Evolutionary conservation across 148 eudicot genomes (phyloP).

Genomic region (Drosera capensis): DNA sequence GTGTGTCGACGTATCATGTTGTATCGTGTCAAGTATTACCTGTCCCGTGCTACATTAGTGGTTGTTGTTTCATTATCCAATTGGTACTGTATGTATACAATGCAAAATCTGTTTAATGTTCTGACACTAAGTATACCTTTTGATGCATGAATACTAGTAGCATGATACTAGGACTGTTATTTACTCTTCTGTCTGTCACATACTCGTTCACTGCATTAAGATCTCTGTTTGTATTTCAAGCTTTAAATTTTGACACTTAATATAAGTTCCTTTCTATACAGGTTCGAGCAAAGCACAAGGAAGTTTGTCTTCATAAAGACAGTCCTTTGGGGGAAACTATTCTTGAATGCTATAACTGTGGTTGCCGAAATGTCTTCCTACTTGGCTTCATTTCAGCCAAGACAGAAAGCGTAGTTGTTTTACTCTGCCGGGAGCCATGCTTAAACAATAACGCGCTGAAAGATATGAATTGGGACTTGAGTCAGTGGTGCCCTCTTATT

Average conservation of each 20-base stretch:
- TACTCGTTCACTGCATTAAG: too few relatives aligned
- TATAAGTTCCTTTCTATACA: constrained; percentile 10
- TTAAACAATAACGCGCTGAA: constrained; percentile 78
- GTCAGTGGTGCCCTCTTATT: constrained; percentile 99
- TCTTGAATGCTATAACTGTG: constrained; percentile 97
- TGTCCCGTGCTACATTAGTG: too few relatives aligned
- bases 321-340: constrained; percentile 98
- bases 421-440: constrained; percentile 95
- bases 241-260: not conserved
- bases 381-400: constrained; percentile 98
- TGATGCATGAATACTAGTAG: too few relatives aligned
- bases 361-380: constrained; percentile 92
- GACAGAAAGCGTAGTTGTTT: constrained; percentile 94
- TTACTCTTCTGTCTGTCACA: too few relatives aligned
- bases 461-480: constrained; percentile 99
- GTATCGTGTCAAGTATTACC: too few relatives aligned
- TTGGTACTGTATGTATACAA: too few relatives aligned
- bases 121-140: too few relatives aligned
- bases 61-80: too few relatives aligned
- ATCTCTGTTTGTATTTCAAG: not conserved
- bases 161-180: too few relatives aligned
- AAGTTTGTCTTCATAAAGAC: constrained; percentile 97
- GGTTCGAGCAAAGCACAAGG: constrained; percentile 99
- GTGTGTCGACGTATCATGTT: too few relatives aligned
- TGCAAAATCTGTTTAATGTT: too few relatives aligned